Percentiles rank a stretch among this genome's conserved stretches.
Conservation (phyloP, 768 basidiomycete genomes). For the Paxillus ammoniavirescens region DNA sequence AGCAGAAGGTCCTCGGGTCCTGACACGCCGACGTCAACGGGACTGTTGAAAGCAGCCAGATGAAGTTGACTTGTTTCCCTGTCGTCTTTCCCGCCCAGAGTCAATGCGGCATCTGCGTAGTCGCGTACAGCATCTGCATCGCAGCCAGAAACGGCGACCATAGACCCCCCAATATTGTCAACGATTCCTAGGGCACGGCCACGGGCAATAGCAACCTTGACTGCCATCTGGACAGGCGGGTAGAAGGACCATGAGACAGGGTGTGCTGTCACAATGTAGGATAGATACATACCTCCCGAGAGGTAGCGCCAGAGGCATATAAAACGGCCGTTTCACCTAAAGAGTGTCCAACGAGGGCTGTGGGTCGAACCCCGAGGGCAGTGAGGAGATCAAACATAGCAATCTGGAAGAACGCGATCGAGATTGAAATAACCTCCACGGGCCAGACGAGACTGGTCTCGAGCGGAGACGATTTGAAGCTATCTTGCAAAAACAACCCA, state of each 20-base stretch:
- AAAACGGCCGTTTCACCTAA: conserved; percentile 46
- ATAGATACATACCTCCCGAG: conserved; percentile 20
- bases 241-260: too few species aligned
- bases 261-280: neutral
- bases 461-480: conserved; percentile 6
- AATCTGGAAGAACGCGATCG: conserved; percentile 45
- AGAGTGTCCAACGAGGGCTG: conserved; percentile 45
- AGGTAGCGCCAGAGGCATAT: conserved; percentile 42
- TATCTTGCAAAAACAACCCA: conserved; percentile 35
- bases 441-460: conserved; percentile 23
- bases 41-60: conserved; percentile 43
- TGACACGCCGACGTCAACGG: conserved; percentile 37
- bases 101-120: neutral
- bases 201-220: conserved; percentile 44
- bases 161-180: conserved; percentile 37
- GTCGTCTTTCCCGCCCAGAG: conserved; percentile 4
- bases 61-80: conserved; percentile 19
- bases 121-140: conserved; percentile 23
- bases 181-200: conserved; percentile 35
- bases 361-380: conserved; percentile 36
- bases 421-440: conserved; percentile 39
- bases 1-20: conserved; percentile 29
- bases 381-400: conserved; percentile 42
- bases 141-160: conserved; percentile 43
- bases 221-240: conserved; percentile 26